Base-by-base conservation (phyloP, 192 early-diverging fungal species). In the Coemansia pectinata region DNA sequence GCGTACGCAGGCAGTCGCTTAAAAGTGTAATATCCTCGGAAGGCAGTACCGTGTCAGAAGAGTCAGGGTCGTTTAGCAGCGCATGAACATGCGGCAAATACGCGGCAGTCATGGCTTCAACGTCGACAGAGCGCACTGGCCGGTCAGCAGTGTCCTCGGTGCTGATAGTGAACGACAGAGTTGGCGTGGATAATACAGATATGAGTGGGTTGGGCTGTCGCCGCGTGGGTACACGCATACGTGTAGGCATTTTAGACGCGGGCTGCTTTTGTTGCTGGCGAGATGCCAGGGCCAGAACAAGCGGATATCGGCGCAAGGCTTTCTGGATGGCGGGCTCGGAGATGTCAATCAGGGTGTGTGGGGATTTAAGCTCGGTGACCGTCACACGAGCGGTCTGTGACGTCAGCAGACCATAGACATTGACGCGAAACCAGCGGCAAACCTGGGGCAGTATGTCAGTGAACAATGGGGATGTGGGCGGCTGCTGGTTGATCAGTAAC, bases 21-120 rank as follows among this genome's bases (percentile, higher is more conserved):
- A 52, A 53, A 10, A 33, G 4, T 21, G 25, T 5, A 5, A 9
- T 17, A 19, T 47, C 44, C 6, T 33, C 29, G 5, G 44, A 31
- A 48, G 45, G 45, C 45, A 21, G 5, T 8, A 8, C n/a, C 3
- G 19, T 5, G 5, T 48, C 45, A 0, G 19, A 12, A 8, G 27
- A 3, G 11, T 50, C 48, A 8, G 23, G 8, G 23, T 3, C 33
- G 29, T 21, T 31, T 48, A 71, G 29, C 48, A 64, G 44, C 41
- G 50, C n/a, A 34, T 72, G 64, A 36, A 73, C 48, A 52, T 42
- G 70, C 21, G 73, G 73, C 70, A 81, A 15, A 59, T 81, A 65
- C 48, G 67, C 67, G 41, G 52, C 70, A 9, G 66, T 63, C 78
- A 81, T 81, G 23, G 67, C 63, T 19, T 75, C 78, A 4, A 81